Evolutionary conservation across 495 filamentous ascomycete genomes (phyloP).

Genomic region (Oleoguttula mirabilis): DNA sequence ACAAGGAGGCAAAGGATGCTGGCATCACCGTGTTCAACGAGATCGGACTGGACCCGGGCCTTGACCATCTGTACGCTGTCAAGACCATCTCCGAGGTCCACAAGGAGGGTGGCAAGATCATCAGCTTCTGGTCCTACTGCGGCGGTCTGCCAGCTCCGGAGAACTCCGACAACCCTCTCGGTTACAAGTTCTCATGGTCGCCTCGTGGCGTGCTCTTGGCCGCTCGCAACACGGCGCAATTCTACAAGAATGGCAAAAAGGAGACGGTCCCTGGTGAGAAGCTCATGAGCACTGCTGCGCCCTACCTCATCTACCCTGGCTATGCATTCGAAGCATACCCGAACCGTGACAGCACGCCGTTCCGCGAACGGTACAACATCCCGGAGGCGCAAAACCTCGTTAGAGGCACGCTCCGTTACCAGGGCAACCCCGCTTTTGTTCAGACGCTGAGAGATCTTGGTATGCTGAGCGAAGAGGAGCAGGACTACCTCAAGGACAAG

Average conservation of each 20-base stretch:
- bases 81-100: slow-evolving; percentile 81
- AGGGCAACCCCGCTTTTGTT: slow-evolving; percentile 81
- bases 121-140: slow-evolving; percentile 74
- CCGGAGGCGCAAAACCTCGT: slow-evolving; percentile 69
- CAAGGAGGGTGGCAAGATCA: slow-evolving; percentile 73
- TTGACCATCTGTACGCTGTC: slow-evolving; percentile 79
- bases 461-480: slow-evolving; percentile 60
- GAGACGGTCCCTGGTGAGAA: slow-evolving; percentile 36
- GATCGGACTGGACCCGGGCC: slow-evolving; percentile 60
- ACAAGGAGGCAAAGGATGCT: slow-evolving; percentile 70
- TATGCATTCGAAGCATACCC: slow-evolving; percentile 89
- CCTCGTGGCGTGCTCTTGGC: slow-evolving; percentile 80
- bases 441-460: slow-evolving; percentile 74
- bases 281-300: slow-evolving; percentile 76
- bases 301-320: slow-evolving; percentile 80
- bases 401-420: slow-evolving; percentile 68
- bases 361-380: slow-evolving; percentile 79
- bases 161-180: slow-evolving; percentile 76
- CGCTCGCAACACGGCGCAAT: slow-evolving; percentile 71
- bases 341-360: slow-evolving; percentile 80
- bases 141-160: slow-evolving; percentile 79
- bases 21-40: slow-evolving; percentile 98
- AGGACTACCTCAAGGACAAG: slow-evolving; percentile 43
- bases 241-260: slow-evolving; percentile 66
- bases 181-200: slow-evolving; percentile 77